phyloP scores from a whole-genome alignment of 371 early-diverging fungal species.

The Syncephalastrum sp. region DNA sequence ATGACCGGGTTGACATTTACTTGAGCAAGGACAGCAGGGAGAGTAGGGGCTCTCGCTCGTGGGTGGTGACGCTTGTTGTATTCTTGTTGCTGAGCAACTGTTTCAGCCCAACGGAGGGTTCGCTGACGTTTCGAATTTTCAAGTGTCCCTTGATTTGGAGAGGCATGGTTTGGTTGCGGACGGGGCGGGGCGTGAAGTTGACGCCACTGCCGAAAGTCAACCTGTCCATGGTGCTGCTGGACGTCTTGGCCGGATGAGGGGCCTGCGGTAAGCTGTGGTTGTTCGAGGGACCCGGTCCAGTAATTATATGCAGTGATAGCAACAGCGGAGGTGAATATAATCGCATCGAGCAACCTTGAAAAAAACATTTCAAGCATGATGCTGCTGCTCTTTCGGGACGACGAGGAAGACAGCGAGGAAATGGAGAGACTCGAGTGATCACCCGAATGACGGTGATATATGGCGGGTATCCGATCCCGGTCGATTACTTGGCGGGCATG shows the following conservation, averaged over 20 bases:
- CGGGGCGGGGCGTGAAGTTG: slow-evolving; percentile 6
- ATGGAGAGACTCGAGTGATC: no score
- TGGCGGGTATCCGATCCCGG: no score
- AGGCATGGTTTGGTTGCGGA: slow-evolving; percentile 1
- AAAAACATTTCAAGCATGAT: slow-evolving; percentile 25
- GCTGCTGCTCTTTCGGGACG: no score
- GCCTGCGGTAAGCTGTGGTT: slow-evolving; percentile 4
- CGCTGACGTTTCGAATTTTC: slow-evolving; percentile 17
- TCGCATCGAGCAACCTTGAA: slow-evolving; percentile 33
- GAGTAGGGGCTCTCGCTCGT: neutral
- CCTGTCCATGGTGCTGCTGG: slow-evolving; percentile 1
- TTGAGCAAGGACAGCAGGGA: neutral
- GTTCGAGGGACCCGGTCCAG: slow-evolving; percentile 29
- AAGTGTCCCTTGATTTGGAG: slow-evolving; percentile 7
- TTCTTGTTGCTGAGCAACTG: slow-evolving; percentile 5
- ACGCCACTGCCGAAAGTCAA: slow-evolving; percentile 13
- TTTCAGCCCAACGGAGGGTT: slow-evolving; percentile 21
- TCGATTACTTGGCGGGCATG: no score
- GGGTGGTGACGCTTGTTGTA: neutral
- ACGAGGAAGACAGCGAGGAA: no score
- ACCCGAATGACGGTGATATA: no score
- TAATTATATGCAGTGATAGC: slow-evolving; percentile 43
- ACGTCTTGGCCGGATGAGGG: slow-evolving; percentile 1
- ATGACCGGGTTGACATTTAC: neutral
- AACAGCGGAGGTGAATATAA: slow-evolving; percentile 49